Base-by-base conservation (phyloP, 2,329 filamentous ascomycete species). In the Ophiostoma sp. region DNA sequence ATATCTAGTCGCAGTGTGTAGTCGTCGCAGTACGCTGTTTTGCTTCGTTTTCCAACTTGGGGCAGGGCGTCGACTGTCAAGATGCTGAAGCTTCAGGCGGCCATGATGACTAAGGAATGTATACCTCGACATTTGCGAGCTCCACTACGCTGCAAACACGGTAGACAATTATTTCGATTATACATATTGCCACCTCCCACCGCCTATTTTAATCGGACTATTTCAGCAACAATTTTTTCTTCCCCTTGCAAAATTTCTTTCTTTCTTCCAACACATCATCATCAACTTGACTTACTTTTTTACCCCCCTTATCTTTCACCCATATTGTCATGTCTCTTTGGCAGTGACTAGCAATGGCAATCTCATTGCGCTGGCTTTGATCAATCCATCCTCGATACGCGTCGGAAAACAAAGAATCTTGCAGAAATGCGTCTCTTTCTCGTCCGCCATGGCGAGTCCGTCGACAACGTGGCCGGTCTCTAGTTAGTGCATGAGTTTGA, bases 391-490 rank as follows among this genome's bases (percentile, higher is more conserved):
- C 18, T 60, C n/a, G 12, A 38, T 41, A 40, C 38, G 52, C 42
- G 36, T 65, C 64, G 65, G 49, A n/a, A 66, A 55, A 38, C 44
- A 62, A 66, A 49, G 40, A 42, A 11, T 27, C 11, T 11, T 38
- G 68, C 68, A 66, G 68, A 70, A 66, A 86, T 89, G 85, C 84
- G 83, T 75, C 77, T 97, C 68, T 87, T 93, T 74, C 83, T 97
- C 74, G 87, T 96, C 74, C 88, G 93, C 68, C 93, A 97, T 82
- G 93, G 89, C 75, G 93, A 97, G 80, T 94, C 92, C 16, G 90
- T 96, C 72, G 91, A 97, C 79, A 97, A 97, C 77, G 89, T 95
- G 69, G 89, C 89, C 55, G 85, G 88, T 67, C 79, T 91, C 70
- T 93, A 90, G 89, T 91, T 66, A 72, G 72, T 72, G 47, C 64